phyloP scores from a whole-genome alignment of 2,329 filamentous ascomycete genomes.

The Pseudogymnoascus sp. region DNA sequence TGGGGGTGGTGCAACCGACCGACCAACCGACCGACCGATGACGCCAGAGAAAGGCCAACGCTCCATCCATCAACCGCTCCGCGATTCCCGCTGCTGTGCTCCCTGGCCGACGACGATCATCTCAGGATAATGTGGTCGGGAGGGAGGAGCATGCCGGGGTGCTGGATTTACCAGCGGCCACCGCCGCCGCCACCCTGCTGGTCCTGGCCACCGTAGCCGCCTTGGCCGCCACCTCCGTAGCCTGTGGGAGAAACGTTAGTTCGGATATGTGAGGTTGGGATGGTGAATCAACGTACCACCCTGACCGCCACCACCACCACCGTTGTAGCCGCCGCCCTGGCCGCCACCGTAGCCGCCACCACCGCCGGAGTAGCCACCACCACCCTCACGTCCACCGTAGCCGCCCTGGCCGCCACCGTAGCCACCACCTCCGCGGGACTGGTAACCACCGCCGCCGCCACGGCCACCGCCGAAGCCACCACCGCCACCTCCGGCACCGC shows the following conservation, averaged over 20 bases:
- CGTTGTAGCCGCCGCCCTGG: conserved; percentile 22
- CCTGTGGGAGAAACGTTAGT: background rate
- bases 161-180: conserved; percentile 19
- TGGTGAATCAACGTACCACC: conserved; percentile 19
- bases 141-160: background rate
- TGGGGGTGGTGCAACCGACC: too few species aligned
- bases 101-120: background rate
- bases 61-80: background rate
- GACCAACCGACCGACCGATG: background rate
- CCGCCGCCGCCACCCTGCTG: conserved; percentile 20
- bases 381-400: conserved; percentile 26
- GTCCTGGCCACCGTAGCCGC: conserved; percentile 10
- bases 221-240: conserved; percentile 16
- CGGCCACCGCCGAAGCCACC: conserved; percentile 39
- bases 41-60: background rate
- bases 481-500: conserved; percentile 52
- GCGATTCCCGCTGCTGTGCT: background rate
- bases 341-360: conserved; percentile 28
- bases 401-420: conserved; percentile 24
- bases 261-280: conserved; percentile 21
- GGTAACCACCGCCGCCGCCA: conserved; percentile 21
- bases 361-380: conserved; percentile 27
- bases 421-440: conserved; percentile 28
- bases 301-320: conserved; percentile 14
- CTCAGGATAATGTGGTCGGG: background rate